Base-by-base conservation (phyloP, 2,329 filamentous ascomycete genomes). In the Aureobasidium sp. region DNA sequence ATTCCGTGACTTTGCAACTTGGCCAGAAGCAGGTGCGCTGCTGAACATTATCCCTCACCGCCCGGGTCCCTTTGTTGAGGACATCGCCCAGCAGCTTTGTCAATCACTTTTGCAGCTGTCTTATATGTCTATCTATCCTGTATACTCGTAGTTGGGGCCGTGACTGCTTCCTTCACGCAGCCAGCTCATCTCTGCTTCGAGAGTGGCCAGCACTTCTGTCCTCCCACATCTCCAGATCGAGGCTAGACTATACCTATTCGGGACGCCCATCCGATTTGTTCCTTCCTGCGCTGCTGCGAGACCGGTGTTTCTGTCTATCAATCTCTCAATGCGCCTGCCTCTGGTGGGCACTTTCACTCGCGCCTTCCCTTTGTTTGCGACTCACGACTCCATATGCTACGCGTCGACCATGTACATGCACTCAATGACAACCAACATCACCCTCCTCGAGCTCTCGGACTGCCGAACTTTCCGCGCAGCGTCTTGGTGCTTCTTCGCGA, bases 1-100 rank as follows among this genome's bases (percentile, higher is more conserved):
- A 49, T 60, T 60, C 36, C 45, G 57, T 60, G 57, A 60, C 57
- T 60, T 60, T 57, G 39, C 57, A 49, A 60, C 57, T 60, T 60
- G 57, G 57, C 57, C 57, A 60, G 22, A 59, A 37, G 27, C 14
- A 27, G 27, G 27, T 15, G 27, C 36, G n/a, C 41, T 45, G 25
- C 53, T 45, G 29, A 39, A 48, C 55, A 59, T 34, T 27, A 44
- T 29, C 36, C 27, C 25, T 57, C 53, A 57, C 53, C 53, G 39
- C 41, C 41, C 27, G 41, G 15, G 20, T n/a, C 8, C 6, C 15
- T 14, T 20, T 7, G 7, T 29, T 39, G 11, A 15, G 8, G 20
- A 27, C 5, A 39, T 14, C 20, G 39, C 29, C 1, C 20, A 15
- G 20, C 22, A 48, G 42, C 39, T 47, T 39, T 42, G 20, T 34